Conservation (phyloP, 192 early-diverging fungal genomes). For the Coemansia sp. region DNA sequence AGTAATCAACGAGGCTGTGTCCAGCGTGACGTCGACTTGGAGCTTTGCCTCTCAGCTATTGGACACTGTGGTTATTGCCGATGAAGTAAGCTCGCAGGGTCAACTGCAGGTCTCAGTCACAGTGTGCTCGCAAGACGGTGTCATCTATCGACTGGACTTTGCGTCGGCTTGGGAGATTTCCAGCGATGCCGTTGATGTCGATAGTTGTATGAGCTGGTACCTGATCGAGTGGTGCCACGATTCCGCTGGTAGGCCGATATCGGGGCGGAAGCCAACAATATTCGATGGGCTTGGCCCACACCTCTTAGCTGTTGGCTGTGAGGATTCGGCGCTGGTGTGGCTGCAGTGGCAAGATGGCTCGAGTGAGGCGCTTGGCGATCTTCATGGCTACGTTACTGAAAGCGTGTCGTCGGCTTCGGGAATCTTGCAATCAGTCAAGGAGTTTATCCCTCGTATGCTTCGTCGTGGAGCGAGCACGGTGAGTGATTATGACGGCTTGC, state of each 20-base stretch:
- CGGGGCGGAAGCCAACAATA: slow-evolving; percentile 16
- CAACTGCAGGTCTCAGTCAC: slow-evolving; percentile 21
- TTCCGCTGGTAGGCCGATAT: not conserved
- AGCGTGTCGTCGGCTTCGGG: slow-evolving; percentile 31
- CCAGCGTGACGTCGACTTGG: slow-evolving; percentile 39
- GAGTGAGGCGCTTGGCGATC: slow-evolving; percentile 18
- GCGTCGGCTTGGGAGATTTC: slow-evolving; percentile 45
- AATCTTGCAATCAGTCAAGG: slow-evolving; percentile 37
- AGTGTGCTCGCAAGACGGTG: slow-evolving; percentile 33
- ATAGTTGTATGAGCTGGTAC: slow-evolving; percentile 45
- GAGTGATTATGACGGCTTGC: slow-evolving; percentile 15
- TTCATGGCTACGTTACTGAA: slow-evolving; percentile 29
- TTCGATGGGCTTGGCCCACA: slow-evolving; percentile 26
- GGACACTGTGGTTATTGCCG: slow-evolving; percentile 24
- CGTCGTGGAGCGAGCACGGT: slow-evolving; percentile 23
- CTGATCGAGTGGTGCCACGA: slow-evolving; percentile 41
- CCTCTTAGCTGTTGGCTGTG: slow-evolving; percentile 28
- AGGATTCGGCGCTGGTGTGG: slow-evolving; percentile 42
- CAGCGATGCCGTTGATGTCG: slow-evolving; percentile 23
- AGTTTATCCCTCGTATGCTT: slow-evolving; percentile 47
- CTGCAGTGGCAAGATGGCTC: slow-evolving; percentile 34
- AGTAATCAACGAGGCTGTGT: slow-evolving; percentile 9
- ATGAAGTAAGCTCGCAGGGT: slow-evolving; percentile 24
- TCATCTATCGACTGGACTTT: slow-evolving; percentile 43
- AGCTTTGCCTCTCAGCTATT: slow-evolving; percentile 39